Base-by-base conservation (phyloP, 2,329 filamentous ascomycete species). In the Escovopsis sp. region DNA sequence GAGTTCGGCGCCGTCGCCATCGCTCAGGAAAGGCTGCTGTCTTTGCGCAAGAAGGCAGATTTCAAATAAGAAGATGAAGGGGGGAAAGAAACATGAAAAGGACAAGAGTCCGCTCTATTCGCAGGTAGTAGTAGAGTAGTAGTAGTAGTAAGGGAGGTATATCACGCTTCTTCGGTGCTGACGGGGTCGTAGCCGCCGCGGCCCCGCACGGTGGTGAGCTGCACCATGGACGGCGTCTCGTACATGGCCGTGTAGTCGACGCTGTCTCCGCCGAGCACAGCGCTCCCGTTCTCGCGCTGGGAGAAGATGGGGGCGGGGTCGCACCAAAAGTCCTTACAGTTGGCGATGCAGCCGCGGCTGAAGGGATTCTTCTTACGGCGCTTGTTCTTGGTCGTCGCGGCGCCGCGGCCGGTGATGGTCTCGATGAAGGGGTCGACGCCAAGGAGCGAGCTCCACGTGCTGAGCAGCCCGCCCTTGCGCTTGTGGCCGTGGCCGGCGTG, bases 321-420 rank as follows among this genome's bases (percentile, higher is more conserved):
- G 49, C 82, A 88, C 85, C 87, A 96, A 55, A 98, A 98, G 57
- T 98, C 92, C 45, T 74, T 79, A 58, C 90, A 98, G 53, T 98
- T 98, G 39, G 77, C 72, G n/a, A 92, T 47, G 27, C 85, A 67
- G 7, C 90, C 90, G 23, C 76, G 69, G 39, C 77, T 88, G 56
- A 88, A 98, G 0, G 87, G 87, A 53, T 96, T 98, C 44, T 67
- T 66, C 52, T 70, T 70, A 43, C 68, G 59, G 45, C 63, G 66
- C 58, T 65, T 62, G 52, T 66, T 62, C 54, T 63, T 57, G 17
- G 60, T 57, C 3, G 65, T 65, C 5, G 79, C 76, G 0, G 81
- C 83, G 35, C 82, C 76, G 29, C 85, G 70, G 2, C 88, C 88
- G 0, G 85, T 85, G 1, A 90, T 86, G 2, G 87, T 94, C 45